Conservation (phyloP, 2,329 filamentous ascomycete genomes). For the Neonectria neomacrospora region DNA sequence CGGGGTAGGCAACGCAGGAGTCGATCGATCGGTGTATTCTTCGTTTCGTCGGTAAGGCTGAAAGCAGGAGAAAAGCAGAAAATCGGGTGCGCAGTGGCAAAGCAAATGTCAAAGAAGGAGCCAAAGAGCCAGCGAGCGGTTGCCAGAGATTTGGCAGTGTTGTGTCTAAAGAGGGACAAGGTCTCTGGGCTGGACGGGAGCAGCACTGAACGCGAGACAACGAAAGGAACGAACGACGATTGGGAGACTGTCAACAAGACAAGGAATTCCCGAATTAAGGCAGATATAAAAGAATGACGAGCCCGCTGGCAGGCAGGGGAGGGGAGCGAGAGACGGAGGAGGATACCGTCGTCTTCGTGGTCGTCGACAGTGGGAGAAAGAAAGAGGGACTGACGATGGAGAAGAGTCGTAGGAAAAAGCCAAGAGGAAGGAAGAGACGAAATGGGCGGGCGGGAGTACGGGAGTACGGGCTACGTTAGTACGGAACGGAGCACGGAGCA, state of each 20-base stretch:
- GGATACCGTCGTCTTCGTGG: constrained; percentile 38
- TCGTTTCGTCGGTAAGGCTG: constrained; percentile 38
- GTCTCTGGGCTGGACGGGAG: constrained; percentile 28
- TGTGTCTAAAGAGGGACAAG: constrained; percentile 39
- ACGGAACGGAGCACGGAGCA: background rate
- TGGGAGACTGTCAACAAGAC: constrained; percentile 34
- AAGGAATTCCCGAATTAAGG: constrained; percentile 40
- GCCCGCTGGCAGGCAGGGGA: constrained; percentile 65
- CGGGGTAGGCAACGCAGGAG: constrained; percentile 2
- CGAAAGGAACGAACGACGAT: constrained; percentile 37
- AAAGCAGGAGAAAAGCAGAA: constrained; percentile 29
- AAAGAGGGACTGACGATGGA: constrained; percentile 49
- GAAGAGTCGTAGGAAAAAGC: constrained; percentile 37
- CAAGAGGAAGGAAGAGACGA: constrained; percentile 39
- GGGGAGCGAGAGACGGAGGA: constrained; percentile 32
- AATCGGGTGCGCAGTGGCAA: constrained; percentile 25
- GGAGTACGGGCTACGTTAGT: too few relatives aligned
- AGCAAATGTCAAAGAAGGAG: constrained; percentile 21
- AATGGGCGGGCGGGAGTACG: constrained; percentile 21
- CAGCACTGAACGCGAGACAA: constrained; percentile 30
- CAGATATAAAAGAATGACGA: constrained; percentile 54
- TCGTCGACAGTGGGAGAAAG: constrained; percentile 51
- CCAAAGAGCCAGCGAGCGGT: constrained; percentile 38
- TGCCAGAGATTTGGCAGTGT: constrained; percentile 31
- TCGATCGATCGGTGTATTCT: constrained; percentile 31